Evolutionary conservation across 805 yeast genomes (phyloP).

Genomic region (Blastobotrys mokoenaii): DNA sequence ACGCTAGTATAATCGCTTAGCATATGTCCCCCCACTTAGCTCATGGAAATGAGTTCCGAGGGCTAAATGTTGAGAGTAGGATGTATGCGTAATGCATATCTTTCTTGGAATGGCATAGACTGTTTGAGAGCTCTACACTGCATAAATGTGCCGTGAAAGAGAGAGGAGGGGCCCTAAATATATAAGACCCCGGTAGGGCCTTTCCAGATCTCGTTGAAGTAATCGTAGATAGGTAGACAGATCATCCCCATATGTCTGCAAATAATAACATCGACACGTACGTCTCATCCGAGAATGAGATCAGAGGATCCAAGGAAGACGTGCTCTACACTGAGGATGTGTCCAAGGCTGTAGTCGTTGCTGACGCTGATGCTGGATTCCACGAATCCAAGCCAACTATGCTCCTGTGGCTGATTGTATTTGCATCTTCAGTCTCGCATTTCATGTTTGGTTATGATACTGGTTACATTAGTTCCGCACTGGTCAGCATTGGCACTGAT

Average conservation of each 20-base stretch:
- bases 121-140: no score
- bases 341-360: neutral
- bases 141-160: no score
- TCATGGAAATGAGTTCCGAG: no score
- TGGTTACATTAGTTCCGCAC: conserved; percentile 89
- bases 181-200: no score
- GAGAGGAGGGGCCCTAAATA: no score
- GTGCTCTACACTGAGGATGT: neutral
- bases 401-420: conserved; percentile 6
- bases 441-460: conserved; percentile 83
- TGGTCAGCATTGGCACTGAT: conserved; percentile 75
- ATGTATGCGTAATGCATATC: no score
- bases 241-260: neutral
- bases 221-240: no score
- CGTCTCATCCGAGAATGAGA: neutral
- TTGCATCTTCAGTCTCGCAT: conserved; percentile 11
- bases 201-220: no score
- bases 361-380: conserved; percentile 7
- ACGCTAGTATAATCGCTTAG: no score
- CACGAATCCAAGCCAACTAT: conserved; percentile 6
- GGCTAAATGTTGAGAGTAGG: no score
- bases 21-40: no score
- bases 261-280: neutral
- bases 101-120: no score
- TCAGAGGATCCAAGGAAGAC: neutral